Percentiles rank a stretch among this genome's conserved stretches.
Evolutionary conservation across 2,329 filamentous ascomycete genomes (phyloP).

Genomic region (Hypoxylon sp.): DNA sequence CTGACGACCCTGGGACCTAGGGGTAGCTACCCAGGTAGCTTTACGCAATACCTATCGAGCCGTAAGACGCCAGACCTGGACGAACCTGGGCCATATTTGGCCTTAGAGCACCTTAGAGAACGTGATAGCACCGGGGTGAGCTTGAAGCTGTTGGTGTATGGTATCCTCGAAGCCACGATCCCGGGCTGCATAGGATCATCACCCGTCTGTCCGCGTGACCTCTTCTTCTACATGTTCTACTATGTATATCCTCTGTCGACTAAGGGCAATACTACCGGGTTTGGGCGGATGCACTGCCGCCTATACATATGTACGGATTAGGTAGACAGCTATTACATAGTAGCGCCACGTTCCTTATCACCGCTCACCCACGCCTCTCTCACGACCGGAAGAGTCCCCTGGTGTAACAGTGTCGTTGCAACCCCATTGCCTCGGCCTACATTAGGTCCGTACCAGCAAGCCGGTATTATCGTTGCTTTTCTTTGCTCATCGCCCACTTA

Average conservation of each 20-base stretch:
- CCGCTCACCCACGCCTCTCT: background rate
- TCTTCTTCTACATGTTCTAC: too few relatives aligned
- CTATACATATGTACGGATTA: background rate
- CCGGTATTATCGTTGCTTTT: background rate
- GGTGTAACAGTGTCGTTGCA: background rate
- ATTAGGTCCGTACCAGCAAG: background rate
- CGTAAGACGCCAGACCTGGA: conserved; percentile 7
- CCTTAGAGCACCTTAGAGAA: background rate
- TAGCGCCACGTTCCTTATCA: background rate
- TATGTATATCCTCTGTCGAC: background rate
- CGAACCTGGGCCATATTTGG: background rate
- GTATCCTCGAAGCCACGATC: background rate
- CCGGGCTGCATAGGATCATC: background rate
- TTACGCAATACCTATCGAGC: conserved; percentile 13
- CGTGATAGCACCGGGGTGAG: background rate
- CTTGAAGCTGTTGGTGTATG: background rate
- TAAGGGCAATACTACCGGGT: background rate
- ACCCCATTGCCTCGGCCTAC: background rate
- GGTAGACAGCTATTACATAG: background rate
- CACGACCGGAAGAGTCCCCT: background rate
- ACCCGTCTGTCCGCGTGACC: too few relatives aligned
- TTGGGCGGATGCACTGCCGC: too few relatives aligned
- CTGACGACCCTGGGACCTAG: too few relatives aligned
- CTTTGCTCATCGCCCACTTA: background rate
- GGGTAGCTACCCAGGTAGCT: too few relatives aligned